Evolutionary conservation across 148 eudicot species (phyloP), one percentile per base, ranked within the genome.

Genomic region (Rhododendron simsii): DNA sequence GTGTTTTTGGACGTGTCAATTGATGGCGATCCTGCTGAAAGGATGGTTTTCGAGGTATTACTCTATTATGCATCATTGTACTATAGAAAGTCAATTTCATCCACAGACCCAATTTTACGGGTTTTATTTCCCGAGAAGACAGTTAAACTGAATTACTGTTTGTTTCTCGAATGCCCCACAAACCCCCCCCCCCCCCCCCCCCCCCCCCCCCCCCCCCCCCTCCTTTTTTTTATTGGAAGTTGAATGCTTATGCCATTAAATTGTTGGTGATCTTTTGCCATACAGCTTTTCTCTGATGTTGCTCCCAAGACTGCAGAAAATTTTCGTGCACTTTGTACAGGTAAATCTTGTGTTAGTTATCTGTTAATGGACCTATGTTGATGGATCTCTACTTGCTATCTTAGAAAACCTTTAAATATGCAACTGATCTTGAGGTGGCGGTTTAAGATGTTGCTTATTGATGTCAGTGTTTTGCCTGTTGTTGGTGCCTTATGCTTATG

Each of bases 251-350:
- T 23, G 71, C 39, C 50, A 33, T 30, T 63, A 75, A 51, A 41
- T 61, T 61, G 44, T n/a, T 39, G 13, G 26, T 47, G 7, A 5
- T 67, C 21, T 86, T 18, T 37, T 23, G 77, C 21, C 35, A 86
- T 87, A 59, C 96, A 94, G 99, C 96, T 96, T 81, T 93, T 91
- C 89, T 87, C 87, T 80, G 98, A 95, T 91, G 91, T 83, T 87
- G 96, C 90, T 84, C 99, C 99, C 41, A 92, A 86, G 91, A 95
- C 98, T 71, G 96, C 96, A 2, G 99, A 95, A 85, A 96, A 96
- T 71, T 96, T 96, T 55, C 98, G 99, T 57, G 96, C 98, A 33
- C 90, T 95, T 78, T 96, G 99, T 90, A 96, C 99, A 85, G 99
- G 99, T 94, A 95, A 83, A 21, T 44, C 8, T 47, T 83, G 75